Evolutionary conservation across 2,329 filamentous ascomycete species (phyloP).

Genomic region (Alternaria longipes): DNA sequence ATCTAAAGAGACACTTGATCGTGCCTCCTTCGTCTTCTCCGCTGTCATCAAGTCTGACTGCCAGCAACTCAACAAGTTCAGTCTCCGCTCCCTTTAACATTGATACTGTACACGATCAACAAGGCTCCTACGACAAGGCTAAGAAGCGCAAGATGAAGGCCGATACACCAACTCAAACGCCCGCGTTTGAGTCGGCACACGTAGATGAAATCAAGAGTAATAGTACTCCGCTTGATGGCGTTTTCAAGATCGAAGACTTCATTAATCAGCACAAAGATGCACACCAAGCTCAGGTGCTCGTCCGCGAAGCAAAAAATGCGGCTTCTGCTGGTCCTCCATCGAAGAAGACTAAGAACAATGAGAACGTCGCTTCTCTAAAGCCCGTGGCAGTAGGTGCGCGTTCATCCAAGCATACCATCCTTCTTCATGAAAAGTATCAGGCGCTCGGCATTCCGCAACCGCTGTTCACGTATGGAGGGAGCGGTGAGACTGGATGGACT

Average conservation of each 20-base stretch:
- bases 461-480: conserved; percentile 26
- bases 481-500: conserved; percentile 27
- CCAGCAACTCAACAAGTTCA: not conserved
- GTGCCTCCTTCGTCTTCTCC: conserved; percentile 31
- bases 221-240: conserved; percentile 2
- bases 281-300: conserved; percentile 14
- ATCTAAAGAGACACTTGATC: conserved; percentile 32
- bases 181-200: not conserved
- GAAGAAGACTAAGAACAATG: conserved; percentile 17
- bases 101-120: not conserved
- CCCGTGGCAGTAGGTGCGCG: conserved; percentile 35
- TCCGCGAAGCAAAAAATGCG: conserved; percentile 15
- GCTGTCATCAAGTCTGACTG: conserved; percentile 14
- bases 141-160: conserved; percentile 19
- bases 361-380: not conserved
- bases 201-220: not conserved
- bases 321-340: not conserved
- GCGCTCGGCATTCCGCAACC: conserved; percentile 35
- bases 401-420: conserved; percentile 30
- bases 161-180: conserved; percentile 7
- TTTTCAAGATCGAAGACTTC: conserved; percentile 35
- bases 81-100: not conserved
- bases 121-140: conserved; percentile 1
- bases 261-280: conserved; percentile 19
- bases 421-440: conserved; percentile 40